These are phyloP conservation scores for Lactarius indigo DNA, from an alignment of 768 basidiomycete species.

Conservation along the genomic window DNA sequence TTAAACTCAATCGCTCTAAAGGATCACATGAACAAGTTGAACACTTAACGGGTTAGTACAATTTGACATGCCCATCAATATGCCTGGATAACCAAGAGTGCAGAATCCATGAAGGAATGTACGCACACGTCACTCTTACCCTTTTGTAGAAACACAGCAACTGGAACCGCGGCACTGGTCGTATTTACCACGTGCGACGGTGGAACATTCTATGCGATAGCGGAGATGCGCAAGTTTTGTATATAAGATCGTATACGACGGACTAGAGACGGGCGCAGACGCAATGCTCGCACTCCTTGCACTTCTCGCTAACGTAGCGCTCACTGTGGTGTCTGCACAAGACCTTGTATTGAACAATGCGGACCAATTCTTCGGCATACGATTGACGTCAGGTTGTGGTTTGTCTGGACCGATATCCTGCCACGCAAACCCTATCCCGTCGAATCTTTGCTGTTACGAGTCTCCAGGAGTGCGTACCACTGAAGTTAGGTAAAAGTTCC, in stretches of 20 bases:
- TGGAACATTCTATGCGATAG: neutral
- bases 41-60: no score
- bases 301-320: constrained; percentile 1
- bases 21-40: no score
- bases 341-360: constrained; percentile 25
- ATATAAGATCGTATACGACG: neutral
- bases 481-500: neutral
- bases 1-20: no score
- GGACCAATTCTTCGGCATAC: constrained; percentile 33
- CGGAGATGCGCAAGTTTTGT: neutral
- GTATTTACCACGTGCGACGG: neutral
- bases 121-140: neutral
- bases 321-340: constrained; percentile 7
- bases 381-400: constrained; percentile 51
- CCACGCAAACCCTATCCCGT: constrained; percentile 44
- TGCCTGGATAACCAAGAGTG: neutral
- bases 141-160: neutral
- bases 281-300: constrained; percentile 27
- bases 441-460: constrained; percentile 59
- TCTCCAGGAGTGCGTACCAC: constrained; percentile 50
- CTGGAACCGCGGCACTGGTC: neutral
- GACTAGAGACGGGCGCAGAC: neutral
- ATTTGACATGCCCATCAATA: no score
- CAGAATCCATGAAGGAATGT: neutral
- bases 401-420: constrained; percentile 51